Conservation (phyloP, 805 yeast genomes). For the Sugiyamaella mastotermitis region DNA sequence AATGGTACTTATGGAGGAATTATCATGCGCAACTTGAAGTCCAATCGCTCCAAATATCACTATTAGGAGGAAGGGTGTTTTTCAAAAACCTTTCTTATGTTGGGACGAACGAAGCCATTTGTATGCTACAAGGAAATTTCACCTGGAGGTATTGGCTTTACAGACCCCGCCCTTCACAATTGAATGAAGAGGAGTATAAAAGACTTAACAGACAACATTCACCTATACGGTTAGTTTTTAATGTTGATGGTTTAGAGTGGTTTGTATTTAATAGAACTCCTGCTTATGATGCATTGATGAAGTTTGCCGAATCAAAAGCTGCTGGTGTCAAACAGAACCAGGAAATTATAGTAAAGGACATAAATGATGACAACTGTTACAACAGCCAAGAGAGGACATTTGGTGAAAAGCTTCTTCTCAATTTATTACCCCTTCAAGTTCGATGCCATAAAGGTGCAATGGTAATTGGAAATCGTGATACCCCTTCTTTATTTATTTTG, state of each 20-base stretch:
- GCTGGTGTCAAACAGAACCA: not conserved
- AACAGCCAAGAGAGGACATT: not conserved
- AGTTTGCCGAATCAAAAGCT: slow-evolving; percentile 1
- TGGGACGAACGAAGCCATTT: slow-evolving; percentile 66
- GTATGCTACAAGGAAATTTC: slow-evolving; percentile 63
- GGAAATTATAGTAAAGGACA: no score
- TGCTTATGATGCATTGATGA: slow-evolving; percentile 63
- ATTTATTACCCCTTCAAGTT: slow-evolving; percentile 56
- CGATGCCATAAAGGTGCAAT: slow-evolving; percentile 60
- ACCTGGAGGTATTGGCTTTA: slow-evolving; percentile 92
- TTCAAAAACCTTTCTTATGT: slow-evolving; percentile 69
- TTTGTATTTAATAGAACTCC: slow-evolving; percentile 74
- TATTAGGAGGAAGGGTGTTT: slow-evolving; percentile 76
- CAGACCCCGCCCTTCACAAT: slow-evolving; percentile 34
- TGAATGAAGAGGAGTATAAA: slow-evolving; percentile 5
- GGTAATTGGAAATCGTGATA: slow-evolving; percentile 72
- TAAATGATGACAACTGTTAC: not conserved
- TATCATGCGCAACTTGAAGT: slow-evolving; percentile 53
- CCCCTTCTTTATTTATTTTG: slow-evolving; percentile 64
- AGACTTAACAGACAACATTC: not conserved
- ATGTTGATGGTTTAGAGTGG: slow-evolving; percentile 72
- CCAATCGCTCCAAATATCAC: slow-evolving; percentile 69
- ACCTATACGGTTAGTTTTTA: slow-evolving; percentile 33
- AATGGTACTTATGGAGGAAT: slow-evolving; percentile 59
- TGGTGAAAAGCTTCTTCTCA: slow-evolving; percentile 11